Base-by-base conservation (phyloP, 1,139 yeast species). In the Arxiozyma slooffiae region DNA sequence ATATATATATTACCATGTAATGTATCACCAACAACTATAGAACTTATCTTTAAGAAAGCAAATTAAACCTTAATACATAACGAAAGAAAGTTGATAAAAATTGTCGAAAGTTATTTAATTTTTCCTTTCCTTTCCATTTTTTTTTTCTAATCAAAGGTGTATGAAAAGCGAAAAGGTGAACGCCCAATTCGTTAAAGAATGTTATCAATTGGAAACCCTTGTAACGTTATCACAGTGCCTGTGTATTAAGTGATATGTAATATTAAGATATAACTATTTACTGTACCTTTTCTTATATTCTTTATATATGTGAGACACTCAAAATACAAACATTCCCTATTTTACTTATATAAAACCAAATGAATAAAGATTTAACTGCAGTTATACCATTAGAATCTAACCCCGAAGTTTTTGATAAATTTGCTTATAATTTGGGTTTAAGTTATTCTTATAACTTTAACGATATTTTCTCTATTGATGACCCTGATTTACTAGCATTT, bases 301-400 rank as follows among this genome's bases (percentile, higher is more conserved):
- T n/a, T n/a, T n/a, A n/a, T n/a, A n/a, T n/a, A n/a, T n/a, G n/a
- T n/a, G n/a, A n/a, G n/a, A n/a, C n/a, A n/a, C n/a, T n/a, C n/a
- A n/a, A n/a, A n/a, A n/a, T n/a, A 23, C 37, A 24, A n/a, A 41
- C 14, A 24, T 17, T 4, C 7, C 6, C 18, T n/a, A 41, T 9
- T 6, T 1, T 18, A 18, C 21, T 17, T 16, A 34, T 38, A 21
- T 34, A 37, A 16, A 16, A 7, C 4, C n/a, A 30, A 26, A 53
- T 52, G 55, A 52, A 54, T 18, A 43, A 43, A 23, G 54, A 50
- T 7, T 20, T 43, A 1, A 51, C 52, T 16, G 58, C 80, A 1
- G 90, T 88, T 41, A 82, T 88, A 16, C 97, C 98, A 2, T 71
- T 92, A 44, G 98, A 92, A 66, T 86, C 95, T 16, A 88, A 89